Evolutionary conservation across 805 yeast species (phyloP).

Genomic region (Candida hispaniensis): DNA sequence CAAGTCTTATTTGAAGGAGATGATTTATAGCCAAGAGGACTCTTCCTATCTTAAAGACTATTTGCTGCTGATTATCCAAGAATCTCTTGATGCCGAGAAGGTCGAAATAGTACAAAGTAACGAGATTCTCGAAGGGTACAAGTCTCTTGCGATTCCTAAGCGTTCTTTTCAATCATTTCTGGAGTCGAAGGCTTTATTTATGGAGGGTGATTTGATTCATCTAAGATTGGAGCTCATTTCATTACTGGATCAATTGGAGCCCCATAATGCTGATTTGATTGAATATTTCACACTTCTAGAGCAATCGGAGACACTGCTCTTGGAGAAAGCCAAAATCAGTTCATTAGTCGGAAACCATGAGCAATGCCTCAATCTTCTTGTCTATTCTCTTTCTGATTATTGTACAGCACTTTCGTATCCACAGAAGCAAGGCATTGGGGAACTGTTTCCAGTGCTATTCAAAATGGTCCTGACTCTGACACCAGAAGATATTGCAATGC

Average conservation of each 20-base stretch:
- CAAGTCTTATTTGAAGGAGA: constrained; percentile 29
- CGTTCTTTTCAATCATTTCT: constrained; percentile 25
- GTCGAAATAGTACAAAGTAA: constrained; percentile 17
- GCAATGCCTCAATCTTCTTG: constrained; percentile 27
- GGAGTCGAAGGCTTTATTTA: constrained; percentile 19
- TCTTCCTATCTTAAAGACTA: constrained; percentile 25
- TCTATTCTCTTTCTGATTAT: constrained; percentile 28
- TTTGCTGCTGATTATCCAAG: constrained; percentile 27
- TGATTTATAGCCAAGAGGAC: constrained; percentile 26
- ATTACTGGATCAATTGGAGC: too few relatives aligned
- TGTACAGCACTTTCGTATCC: constrained; percentile 29
- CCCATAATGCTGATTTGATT: too few relatives aligned
- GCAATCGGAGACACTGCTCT: too few relatives aligned
- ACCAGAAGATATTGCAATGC: constrained; percentile 20
- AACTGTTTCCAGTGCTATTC: constrained; percentile 23
- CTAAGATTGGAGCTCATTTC: too few relatives aligned
- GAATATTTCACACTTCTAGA: too few relatives aligned
- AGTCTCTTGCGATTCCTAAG: constrained; percentile 28
- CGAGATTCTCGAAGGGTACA: constrained; percentile 17
- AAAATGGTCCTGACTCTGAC: constrained; percentile 21
- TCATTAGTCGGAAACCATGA: constrained; percentile 30
- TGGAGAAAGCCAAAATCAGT: too few relatives aligned
- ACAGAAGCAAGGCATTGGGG: constrained; percentile 20
- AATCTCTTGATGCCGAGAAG: constrained; percentile 20
- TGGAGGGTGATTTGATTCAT: too few relatives aligned